phyloP scores from a whole-genome alignment of 805 yeast genomes.

The Starmerella etchellsii region DNA sequence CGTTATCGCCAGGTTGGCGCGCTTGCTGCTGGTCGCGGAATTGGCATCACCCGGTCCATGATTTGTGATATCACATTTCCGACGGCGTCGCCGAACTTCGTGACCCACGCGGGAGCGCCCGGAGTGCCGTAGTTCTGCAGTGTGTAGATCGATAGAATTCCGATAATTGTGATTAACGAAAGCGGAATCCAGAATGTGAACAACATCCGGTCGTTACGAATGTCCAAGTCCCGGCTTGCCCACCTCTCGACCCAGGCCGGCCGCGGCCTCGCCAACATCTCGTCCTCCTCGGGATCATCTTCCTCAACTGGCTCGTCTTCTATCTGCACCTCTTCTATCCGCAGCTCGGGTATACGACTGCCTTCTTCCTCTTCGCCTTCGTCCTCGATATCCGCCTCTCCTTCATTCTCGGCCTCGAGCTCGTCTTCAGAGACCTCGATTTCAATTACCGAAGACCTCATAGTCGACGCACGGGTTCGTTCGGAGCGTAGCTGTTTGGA shows the following conservation, averaged over 20 bases:
- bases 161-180: conserved; percentile 29
- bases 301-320: too few relatives aligned
- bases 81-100: conserved; percentile 6
- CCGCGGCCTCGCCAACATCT: neutral
- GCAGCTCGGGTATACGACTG: neutral
- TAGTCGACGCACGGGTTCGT: conserved; percentile 18
- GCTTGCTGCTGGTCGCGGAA: conserved; percentile 2
- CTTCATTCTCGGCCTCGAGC: neutral
- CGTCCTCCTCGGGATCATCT: too few relatives aligned
- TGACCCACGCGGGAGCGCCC: conserved; percentile 5
- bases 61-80: neutral
- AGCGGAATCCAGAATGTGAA: conserved; percentile 87
- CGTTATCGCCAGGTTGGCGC: neutral
- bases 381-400: neutral
- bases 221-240: conserved; percentile 31
- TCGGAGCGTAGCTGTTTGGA: neutral
- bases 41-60: conserved; percentile 10
- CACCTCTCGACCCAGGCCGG: conserved; percentile 17
- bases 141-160: conserved; percentile 9
- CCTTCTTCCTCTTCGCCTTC: neutral
- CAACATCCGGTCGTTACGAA: conserved; percentile 66
- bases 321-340: too few relatives aligned
- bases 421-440: conserved; percentile 1
- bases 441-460: conserved; percentile 10
- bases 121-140: conserved; percentile 11